Percentiles rank a stretch among this genome's conserved stretches.
These are phyloP conservation scores for Trichophyton simii DNA, from an alignment of 2,329 filamentous ascomycete genomes.

Conservation along the genomic window DNA sequence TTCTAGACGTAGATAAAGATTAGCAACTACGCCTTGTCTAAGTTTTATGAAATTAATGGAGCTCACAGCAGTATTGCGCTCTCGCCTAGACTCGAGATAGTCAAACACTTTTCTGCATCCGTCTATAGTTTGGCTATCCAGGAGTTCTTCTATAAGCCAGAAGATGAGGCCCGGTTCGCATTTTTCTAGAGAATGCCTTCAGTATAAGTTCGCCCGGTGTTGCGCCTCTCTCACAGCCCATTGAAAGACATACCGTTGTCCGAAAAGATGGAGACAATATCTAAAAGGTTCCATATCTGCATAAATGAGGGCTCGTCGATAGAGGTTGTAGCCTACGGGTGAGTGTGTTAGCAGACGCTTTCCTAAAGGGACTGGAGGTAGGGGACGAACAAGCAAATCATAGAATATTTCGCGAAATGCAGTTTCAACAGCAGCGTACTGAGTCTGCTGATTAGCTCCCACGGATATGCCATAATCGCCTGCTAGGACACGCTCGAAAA, in stretches of 20 bases:
- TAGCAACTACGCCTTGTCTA: neutral
- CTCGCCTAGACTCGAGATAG: conserved; percentile 84
- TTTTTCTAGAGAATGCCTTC: conserved; percentile 8
- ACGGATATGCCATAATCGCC: conserved; percentile 15
- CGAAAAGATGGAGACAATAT: conserved; percentile 77
- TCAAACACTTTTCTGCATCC: conserved; percentile 87
- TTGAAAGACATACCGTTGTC: conserved; percentile 54
- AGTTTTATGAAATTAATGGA: neutral
- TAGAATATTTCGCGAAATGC: conserved; percentile 73
- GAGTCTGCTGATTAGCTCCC: conserved; percentile 41
- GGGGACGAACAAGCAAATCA: conserved; percentile 54
- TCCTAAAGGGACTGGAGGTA: conserved; percentile 13
- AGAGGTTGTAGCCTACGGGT: conserved; percentile 51
- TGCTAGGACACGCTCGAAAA: conserved; percentile 34
- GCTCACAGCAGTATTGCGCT: conserved; percentile 65
- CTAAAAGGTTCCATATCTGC: conserved; percentile 83
- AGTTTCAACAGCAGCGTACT: conserved; percentile 64
- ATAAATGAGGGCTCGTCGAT: conserved; percentile 71
- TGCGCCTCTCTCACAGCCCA: neutral
- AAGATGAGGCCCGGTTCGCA: conserved; percentile 72
- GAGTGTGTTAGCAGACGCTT: conserved; percentile 7
- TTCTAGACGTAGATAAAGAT: conserved; percentile 25
- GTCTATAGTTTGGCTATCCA: conserved; percentile 90
- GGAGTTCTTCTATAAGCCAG: conserved; percentile 83
- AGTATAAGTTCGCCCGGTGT: neutral